Evolutionary conservation across 768 basidiomycete genomes (phyloP).

Genomic region (Russula brevipes): DNA sequence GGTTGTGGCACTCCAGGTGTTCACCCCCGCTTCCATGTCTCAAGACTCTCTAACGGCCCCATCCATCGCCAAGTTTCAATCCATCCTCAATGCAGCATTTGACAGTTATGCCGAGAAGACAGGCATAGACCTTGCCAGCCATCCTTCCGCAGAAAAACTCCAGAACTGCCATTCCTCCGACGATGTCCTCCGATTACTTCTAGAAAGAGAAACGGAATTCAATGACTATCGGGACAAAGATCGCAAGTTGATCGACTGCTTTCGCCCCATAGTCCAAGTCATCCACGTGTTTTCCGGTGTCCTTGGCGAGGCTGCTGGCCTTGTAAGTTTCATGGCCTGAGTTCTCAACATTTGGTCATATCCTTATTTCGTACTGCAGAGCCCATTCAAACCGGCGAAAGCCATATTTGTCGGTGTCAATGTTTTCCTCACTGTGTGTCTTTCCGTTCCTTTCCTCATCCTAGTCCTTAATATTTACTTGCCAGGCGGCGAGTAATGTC

Average conservation of each 20-base stretch:
- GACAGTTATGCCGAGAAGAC: background rate
- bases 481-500: background rate
- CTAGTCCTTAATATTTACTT: no score
- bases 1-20: no score
- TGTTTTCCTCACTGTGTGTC: no score
- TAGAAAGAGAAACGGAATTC: background rate
- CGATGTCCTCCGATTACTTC: background rate
- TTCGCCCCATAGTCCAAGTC: background rate
- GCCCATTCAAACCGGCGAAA: no score
- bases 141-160: background rate
- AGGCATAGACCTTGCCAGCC: background rate
- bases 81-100: background rate
- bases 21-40: background rate
- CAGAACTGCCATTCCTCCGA: background rate
- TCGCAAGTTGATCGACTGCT: background rate
- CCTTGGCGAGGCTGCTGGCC: no score
- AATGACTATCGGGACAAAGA: background rate
- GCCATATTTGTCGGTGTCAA: no score
- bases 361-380: no score
- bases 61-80: background rate
- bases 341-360: no score
- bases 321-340: no score
- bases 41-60: background rate
- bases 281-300: no score
- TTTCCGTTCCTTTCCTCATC: no score